phyloP scores from a whole-genome alignment of 345 rosid genomes.

The Aegle marmelos region DNA sequence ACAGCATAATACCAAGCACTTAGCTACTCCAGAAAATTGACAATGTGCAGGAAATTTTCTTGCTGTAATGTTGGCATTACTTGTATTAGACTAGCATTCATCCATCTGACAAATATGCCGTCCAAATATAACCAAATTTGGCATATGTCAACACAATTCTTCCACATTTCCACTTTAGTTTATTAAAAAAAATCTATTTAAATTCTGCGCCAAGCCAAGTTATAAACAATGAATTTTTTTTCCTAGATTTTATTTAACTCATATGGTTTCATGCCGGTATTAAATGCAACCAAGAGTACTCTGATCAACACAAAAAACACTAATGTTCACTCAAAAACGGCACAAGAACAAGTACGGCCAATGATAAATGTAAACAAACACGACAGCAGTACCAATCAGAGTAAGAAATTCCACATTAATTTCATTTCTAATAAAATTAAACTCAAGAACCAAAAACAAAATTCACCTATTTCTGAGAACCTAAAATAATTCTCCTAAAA shows the following conservation, averaged over 20 bases:
- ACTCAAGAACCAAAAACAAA: not conserved
- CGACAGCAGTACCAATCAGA: not conserved
- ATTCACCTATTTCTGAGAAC: not conserved
- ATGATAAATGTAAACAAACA: not conserved
- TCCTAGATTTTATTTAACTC: not conserved
- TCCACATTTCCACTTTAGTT: not conserved
- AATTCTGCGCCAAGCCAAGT: not conserved
- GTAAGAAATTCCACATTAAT: not conserved
- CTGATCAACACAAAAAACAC: not conserved
- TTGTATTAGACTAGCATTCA: not conserved
- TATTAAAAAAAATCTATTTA: not conserved
- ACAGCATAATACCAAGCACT: not conserved
- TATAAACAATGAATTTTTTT: not conserved
- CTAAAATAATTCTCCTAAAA: not conserved
- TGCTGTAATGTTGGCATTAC: not conserved
- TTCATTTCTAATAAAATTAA: not conserved
- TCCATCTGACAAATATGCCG: not conserved
- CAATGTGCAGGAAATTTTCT: not conserved
- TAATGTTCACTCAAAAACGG: not conserved
- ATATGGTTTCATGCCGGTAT: too few species aligned
- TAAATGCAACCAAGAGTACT: not conserved
- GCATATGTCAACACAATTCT: not conserved
- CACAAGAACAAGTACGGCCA: not conserved
- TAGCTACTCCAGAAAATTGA: not conserved
- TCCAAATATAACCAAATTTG: not conserved